These are phyloP conservation scores for Colletotrichum salicis DNA, from an alignment of 2,329 filamentous ascomycete genomes.

Conservation along the genomic window DNA sequence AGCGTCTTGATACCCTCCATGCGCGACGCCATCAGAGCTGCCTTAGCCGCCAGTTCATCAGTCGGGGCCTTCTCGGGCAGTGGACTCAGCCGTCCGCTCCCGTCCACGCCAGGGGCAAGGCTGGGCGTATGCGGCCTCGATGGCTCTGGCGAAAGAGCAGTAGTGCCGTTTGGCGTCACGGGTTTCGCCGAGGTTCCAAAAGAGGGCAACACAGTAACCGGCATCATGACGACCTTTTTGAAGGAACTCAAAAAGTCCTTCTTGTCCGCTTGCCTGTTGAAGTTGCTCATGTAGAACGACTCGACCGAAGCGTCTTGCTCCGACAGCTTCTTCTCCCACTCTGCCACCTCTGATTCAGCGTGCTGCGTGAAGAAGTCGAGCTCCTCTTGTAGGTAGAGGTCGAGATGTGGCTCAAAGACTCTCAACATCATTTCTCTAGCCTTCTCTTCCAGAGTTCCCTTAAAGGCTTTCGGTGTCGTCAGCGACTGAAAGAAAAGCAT, in stretches of 20 bases:
- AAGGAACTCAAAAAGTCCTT: slow-evolving; percentile 96
- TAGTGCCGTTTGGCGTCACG: slow-evolving; percentile 43
- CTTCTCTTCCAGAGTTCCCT: slow-evolving; percentile 70
- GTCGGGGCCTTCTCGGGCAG: slow-evolving; percentile 77
- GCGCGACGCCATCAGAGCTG: slow-evolving; percentile 95
- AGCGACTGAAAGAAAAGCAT: slow-evolving; percentile 80
- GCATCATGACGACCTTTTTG: slow-evolving; percentile 99
- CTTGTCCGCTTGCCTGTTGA: slow-evolving; percentile 94
- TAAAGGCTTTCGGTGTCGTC: slow-evolving; percentile 71
- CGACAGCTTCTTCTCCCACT: slow-evolving; percentile 91
- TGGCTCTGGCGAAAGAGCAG: slow-evolving; percentile 48
- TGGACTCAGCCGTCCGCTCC: slow-evolving; percentile 53
- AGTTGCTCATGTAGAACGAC: slow-evolving; percentile 94
- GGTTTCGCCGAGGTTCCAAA: slow-evolving; percentile 51
- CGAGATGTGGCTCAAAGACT: slow-evolving; percentile 92
- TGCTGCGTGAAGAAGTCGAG: slow-evolving; percentile 83
- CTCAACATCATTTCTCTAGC: slow-evolving; percentile 74
- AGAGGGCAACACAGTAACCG: slow-evolving; percentile 86
- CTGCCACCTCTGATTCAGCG: slow-evolving; percentile 79
- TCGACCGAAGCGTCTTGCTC: slow-evolving; percentile 92
- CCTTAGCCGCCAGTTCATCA: slow-evolving; percentile 93
- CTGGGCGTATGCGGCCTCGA: slow-evolving; percentile 64
- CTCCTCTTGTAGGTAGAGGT: slow-evolving; percentile 92
- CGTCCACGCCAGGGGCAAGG: slow-evolving; percentile 48
- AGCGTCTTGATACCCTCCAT: slow-evolving; percentile 94